phyloP scores from a whole-genome alignment of 805 yeast species.

The Candida morakotiae region DNA sequence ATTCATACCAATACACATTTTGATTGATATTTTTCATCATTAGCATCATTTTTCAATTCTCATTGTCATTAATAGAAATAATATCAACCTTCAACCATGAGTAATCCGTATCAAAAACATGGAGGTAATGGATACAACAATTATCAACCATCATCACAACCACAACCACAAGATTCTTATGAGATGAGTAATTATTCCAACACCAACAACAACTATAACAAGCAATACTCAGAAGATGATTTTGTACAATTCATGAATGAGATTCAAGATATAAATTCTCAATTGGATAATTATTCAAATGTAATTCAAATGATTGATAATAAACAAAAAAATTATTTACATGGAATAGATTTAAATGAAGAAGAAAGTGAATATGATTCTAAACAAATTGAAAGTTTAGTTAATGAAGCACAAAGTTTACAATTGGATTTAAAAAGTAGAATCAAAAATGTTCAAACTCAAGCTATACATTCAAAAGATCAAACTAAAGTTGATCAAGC shows the following conservation, averaged over 20 bases:
- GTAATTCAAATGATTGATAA: constrained; percentile 35
- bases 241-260: constrained; percentile 44
- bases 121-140: not conserved
- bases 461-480: constrained; percentile 56
- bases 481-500: constrained; percentile 85
- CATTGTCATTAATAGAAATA: no score
- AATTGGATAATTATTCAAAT: constrained; percentile 37
- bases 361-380: constrained; percentile 54
- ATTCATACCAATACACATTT: no score
- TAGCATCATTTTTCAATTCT: no score
- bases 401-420: constrained; percentile 72
- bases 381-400: constrained; percentile 71
- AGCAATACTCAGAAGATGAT: constrained; percentile 28
- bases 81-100: no score
- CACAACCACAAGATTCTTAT: constrained; percentile 7
- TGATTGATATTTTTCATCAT: no score
- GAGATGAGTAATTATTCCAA: constrained; percentile 25
- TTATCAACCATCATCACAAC: constrained; percentile 1
- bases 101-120: constrained; percentile 8
- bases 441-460: constrained; percentile 72
- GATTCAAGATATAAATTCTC: constrained; percentile 39
- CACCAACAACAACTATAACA: constrained; percentile 25
- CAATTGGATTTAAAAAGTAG: constrained; percentile 71
- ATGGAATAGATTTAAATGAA: constrained; percentile 37
- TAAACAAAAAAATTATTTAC: constrained; percentile 38